Base-by-base conservation (phyloP, 495 filamentous ascomycete genomes). In the Thozetella sp. region DNA sequence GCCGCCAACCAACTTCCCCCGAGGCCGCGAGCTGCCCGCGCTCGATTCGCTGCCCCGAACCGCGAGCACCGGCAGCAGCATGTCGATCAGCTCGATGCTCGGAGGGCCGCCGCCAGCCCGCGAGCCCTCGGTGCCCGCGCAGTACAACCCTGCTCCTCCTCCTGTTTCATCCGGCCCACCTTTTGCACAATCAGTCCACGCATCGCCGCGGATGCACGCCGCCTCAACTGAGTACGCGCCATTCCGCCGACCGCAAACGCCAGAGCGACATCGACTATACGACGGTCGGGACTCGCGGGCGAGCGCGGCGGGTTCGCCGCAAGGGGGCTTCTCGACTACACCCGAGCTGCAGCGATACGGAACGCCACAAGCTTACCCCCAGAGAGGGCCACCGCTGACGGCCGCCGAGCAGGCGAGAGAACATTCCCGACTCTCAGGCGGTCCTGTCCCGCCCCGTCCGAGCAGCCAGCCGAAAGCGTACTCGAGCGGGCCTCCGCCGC, bases 31-130 rank as follows among this genome's bases (percentile, higher is more conserved):
- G 56, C 76, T 86, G 20, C 85, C 85, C 25, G 73, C 81, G 2
- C 63, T 84, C 40, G 76, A 79, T 61, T 72, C 83, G 3, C 69
- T 84, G 24, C 63, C 77, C 9, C 73, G 82, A 57, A 72, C 76
- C 3, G 69, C 64, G 11, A 72, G 67, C 53, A 71, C 74, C 11
- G 86, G 86, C 15, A 90, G 90, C 73, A 90, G 90, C 78, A 98
- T 99, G 95, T 96, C 95, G 22, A 99, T 99, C 66, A 95, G 92
- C 10, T 91, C 95, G 22, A 92, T 99, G 83, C 85, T 99, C 22
- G 88, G 89, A 50, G 85, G 86, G n/a, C 84, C 88, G 37, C 72
- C 83, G 19, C 67, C 78, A 9, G 61, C 72, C 48, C 78, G 84
- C 54, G 84, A 90, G 61, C 67, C 67, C n/a, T 71, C 73, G 10